A percentile compares a stretch with the other conserved stretches of the same genome.
Conservation (phyloP, 495 filamentous ascomycete genomes). For the Chaetomium fimeti region DNA sequence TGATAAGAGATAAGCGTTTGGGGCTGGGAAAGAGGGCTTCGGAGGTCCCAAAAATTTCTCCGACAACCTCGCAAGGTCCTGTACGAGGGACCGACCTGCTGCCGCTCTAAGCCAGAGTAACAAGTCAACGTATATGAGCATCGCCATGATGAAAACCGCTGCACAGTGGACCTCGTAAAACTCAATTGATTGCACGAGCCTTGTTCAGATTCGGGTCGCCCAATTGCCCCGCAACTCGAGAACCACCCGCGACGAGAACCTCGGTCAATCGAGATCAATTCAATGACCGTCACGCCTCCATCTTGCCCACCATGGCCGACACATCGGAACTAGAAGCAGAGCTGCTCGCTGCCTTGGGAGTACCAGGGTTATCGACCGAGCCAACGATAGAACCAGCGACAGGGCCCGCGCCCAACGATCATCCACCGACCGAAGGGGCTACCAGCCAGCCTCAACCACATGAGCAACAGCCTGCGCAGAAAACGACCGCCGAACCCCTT, state of each 20-base stretch:
- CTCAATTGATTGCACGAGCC: not conserved
- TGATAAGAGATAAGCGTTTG: slow-evolving; percentile 4
- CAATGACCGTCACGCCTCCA: slow-evolving; percentile 18
- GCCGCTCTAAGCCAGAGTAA: not conserved
- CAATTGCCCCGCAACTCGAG: slow-evolving; percentile 2
- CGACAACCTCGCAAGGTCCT: not conserved
- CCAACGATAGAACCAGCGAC: not conserved
- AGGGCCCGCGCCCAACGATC: not conserved
- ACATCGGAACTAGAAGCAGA: slow-evolving; percentile 21
- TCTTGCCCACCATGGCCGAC: slow-evolving; percentile 27
- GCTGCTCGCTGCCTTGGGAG: slow-evolving; percentile 24
- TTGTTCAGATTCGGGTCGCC: not conserved
- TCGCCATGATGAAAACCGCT: not conserved
- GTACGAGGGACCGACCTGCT: not conserved
- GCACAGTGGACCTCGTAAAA: not conserved
- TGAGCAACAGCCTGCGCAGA: not conserved
- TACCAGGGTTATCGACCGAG: not conserved
- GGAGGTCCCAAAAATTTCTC: slow-evolving; percentile 4
- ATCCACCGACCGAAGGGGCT: not conserved
- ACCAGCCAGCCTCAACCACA: not conserved
- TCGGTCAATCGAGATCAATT: not conserved
- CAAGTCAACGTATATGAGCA: not conserved
- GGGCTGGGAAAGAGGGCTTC: slow-evolving; percentile 6
- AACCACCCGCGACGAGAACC: not conserved
- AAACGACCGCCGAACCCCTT: not conserved